These are phyloP conservation scores for Clarireedia paspali DNA, from an alignment of 2,329 filamentous ascomycete species.

Conservation along the genomic window DNA sequence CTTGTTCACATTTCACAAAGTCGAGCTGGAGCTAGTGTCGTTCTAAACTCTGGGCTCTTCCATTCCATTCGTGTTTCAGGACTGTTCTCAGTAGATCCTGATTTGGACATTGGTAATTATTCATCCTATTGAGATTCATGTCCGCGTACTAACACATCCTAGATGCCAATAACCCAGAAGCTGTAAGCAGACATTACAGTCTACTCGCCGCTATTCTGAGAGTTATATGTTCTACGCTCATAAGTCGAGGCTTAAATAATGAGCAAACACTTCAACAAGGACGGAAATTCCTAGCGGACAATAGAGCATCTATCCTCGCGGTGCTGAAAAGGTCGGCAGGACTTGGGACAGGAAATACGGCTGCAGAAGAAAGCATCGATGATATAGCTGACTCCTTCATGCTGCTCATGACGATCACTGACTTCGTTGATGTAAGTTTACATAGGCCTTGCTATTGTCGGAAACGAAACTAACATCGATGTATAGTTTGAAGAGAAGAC, in stretches of 20 bases:
- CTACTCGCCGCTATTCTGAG: slow-evolving; percentile 74
- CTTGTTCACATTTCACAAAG: slow-evolving; percentile 80
- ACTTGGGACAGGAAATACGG: slow-evolving; percentile 48
- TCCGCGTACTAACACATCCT: slow-evolving; percentile 9
- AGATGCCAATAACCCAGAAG: slow-evolving; percentile 26
- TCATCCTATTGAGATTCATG: not conserved
- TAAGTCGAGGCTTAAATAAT: slow-evolving; percentile 77
- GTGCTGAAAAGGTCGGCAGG: slow-evolving; percentile 85
- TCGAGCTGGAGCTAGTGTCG: slow-evolving; percentile 71
- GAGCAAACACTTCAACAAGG: slow-evolving; percentile 64
- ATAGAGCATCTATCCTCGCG: slow-evolving; percentile 76
- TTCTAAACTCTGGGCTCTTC: slow-evolving; percentile 88
- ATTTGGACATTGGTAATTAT: slow-evolving; percentile 67
- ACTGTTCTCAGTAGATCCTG: slow-evolving; percentile 86
- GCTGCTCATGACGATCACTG: slow-evolving; percentile 72
- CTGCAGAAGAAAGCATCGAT: slow-evolving; percentile 52
- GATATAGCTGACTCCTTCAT: slow-evolving; percentile 82
- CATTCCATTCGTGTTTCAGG: slow-evolving; percentile 69
- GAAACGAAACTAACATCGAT: slow-evolving; percentile 7
- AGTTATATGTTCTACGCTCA: slow-evolving; percentile 73
- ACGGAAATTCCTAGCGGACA: slow-evolving; percentile 71
- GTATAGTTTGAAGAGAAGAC: slow-evolving; percentile 35
- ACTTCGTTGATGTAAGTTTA: slow-evolving; percentile 71
- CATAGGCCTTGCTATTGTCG: not conserved
- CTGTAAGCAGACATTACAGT: slow-evolving; percentile 47